These are phyloP conservation scores for Fusarium euwallaceae DNA, from an alignment of 2,329 filamentous ascomycete species.

Conservation along the genomic window DNA sequence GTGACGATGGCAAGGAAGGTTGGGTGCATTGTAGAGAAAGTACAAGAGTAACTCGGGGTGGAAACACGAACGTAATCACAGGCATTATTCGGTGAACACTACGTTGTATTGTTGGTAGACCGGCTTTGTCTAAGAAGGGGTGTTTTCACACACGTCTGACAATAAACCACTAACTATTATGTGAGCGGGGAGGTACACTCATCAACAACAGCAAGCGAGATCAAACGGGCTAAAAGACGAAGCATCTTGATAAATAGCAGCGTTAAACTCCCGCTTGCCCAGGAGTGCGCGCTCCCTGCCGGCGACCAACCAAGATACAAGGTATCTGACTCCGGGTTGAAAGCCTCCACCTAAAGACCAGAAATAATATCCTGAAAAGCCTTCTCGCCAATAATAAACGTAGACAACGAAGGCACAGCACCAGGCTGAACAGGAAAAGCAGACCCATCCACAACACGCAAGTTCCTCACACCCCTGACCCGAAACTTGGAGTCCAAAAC, in stretches of 20 bases:
- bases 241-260: neutral
- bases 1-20: neutral
- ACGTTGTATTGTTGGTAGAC: neutral
- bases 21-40: neutral
- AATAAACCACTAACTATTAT: neutral
- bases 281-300: neutral
- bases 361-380: neutral
- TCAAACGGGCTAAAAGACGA: neutral
- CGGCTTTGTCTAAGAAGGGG: neutral
- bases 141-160: neutral
- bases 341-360: neutral
- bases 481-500: slow-evolving; percentile 1
- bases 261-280: neutral
- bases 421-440: neutral
- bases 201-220: neutral
- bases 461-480: neutral
- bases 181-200: neutral
- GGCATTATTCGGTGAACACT: neutral
- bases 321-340: neutral
- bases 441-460: neutral
- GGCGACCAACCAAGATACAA: neutral
- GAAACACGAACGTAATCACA: neutral
- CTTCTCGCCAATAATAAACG: neutral
- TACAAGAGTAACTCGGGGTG: neutral
- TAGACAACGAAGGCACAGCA: neutral